Base-by-base conservation (phyloP, 2,329 filamentous ascomycete species). In the Stemphylium beticola region DNA sequence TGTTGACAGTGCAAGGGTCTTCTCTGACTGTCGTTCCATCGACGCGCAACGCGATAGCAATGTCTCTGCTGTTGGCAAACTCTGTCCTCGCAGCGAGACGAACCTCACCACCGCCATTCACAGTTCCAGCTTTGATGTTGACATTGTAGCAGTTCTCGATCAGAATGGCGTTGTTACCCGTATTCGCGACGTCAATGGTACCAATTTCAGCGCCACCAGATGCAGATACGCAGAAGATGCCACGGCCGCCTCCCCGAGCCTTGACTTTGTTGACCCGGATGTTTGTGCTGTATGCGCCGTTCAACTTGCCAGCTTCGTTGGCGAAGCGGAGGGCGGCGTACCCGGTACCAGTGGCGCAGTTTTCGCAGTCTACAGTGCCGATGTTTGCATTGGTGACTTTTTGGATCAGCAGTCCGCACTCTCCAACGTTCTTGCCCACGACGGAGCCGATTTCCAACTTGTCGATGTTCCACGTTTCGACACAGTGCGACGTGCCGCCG, bases 71-170 rank as follows among this genome's bases (percentile, higher is more conserved):
- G 60, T 83, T 83, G 10, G 80, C 74, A 55, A 86, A 86, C 71
- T 86, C 83, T 18, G 68, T 63, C 12, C 83, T 75, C 2, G 83
- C 82, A 1, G 82, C 69, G 11, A 85, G 59, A 3, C 83, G 76
- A 7, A 85, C 82, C 67, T 85, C 82, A 0, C 83, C 83, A 1
- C 83, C 83, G 2, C 82, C 81, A 22, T 77, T 79, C 20, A 86
- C 79, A 2, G 75, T 81, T 0, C 83, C 83, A 15, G 78, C 78
- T 2, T 66, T 70, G 64, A 85, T 84, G 1, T 73, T 69, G 29
- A 86, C 58, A 46, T 82, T 82, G 67, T 85, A 85, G 73, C 83
- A 85, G 68, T 86, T 86, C 76, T 86, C 83, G 24, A 86, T 81
- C 1, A 86, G 74, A 17, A 85, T 77, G 0, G 83, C 80, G 52